phyloP scores from a whole-genome alignment of 2,329 filamentous ascomycete species.

The Ploettnerulaceae sp. region DNA sequence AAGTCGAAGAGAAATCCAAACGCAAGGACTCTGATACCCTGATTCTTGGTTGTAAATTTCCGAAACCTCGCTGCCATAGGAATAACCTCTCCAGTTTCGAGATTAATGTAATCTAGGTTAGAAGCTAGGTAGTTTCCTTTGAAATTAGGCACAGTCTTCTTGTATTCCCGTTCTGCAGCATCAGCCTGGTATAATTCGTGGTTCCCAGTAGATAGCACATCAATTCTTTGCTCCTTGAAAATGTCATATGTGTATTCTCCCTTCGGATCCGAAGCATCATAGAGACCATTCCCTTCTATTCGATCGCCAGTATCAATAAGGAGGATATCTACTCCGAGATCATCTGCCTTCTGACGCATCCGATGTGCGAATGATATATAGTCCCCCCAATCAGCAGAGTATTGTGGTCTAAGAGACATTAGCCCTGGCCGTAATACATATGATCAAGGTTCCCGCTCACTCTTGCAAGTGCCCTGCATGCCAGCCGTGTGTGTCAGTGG shows the following conservation, averaged over 20 bases:
- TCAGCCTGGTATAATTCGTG: slow-evolving; percentile 87
- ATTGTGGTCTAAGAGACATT: slow-evolving; percentile 60
- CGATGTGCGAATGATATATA: slow-evolving; percentile 90
- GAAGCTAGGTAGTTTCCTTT: slow-evolving; percentile 78
- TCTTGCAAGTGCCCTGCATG: slow-evolving; percentile 89
- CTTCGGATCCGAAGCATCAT: slow-evolving; percentile 83
- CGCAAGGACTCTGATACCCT: slow-evolving; percentile 75
- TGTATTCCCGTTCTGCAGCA: slow-evolving; percentile 73
- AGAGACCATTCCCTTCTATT: slow-evolving; percentile 90
- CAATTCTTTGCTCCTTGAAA: slow-evolving; percentile 74
- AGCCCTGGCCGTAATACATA: slow-evolving; percentile 6
- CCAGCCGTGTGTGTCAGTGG: slow-evolving; percentile 96
- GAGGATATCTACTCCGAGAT: slow-evolving; percentile 75
- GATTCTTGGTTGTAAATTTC: slow-evolving; percentile 89
- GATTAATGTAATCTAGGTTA: slow-evolving; percentile 83
- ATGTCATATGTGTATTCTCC: slow-evolving; percentile 87
- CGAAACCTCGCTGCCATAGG: slow-evolving; percentile 79
- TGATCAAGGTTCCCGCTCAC: slow-evolving; percentile 44
- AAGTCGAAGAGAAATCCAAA: slow-evolving; percentile 98
- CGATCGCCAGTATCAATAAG: slow-evolving; percentile 93
- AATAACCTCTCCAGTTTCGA: slow-evolving; percentile 62
- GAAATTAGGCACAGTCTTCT: slow-evolving; percentile 78
- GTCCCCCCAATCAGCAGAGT: slow-evolving; percentile 95
- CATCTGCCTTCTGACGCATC: slow-evolving; percentile 73
- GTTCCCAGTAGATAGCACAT: slow-evolving; percentile 83